Evolutionary conservation across 2,329 filamentous ascomycete genomes (phyloP), one percentile per base, ranked within the genome.

Genomic region (Cytospora mali): DNA sequence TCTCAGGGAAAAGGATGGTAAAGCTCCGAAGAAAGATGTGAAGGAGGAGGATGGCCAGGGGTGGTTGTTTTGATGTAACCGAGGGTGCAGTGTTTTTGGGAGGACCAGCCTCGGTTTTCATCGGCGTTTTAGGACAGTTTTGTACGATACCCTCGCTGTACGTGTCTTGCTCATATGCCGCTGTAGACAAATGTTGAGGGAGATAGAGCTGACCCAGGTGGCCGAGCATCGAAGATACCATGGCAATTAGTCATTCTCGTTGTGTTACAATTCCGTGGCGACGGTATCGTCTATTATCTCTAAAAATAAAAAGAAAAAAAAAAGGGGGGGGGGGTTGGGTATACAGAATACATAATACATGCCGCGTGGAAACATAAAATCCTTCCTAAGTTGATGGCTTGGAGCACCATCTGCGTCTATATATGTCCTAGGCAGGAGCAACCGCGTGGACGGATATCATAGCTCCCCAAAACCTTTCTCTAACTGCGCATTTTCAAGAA

Each of bases 1-100:
- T 63, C 54, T 65, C 58, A 62, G 57, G 52, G 61, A 57, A 25
- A 65, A 56, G 35, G 33, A 53, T 9, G 55, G 57, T 16, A 61
- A 64, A 23, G 31, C 58, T 13, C 39, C 58, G 29, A 42, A 55
- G 58, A 29, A 28, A 4, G 42, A n/a, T 14, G 42, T 39, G 21
- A 62, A 53, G 21, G 42, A 42, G 4, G 58, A 21, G 5, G 55
- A 55, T 1, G 55, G 28, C 6, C 49, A 29, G 4, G 57, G 3
- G 5, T 63, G 61, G 55, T 27, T 46, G 18, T 63, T 63, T n/a
- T 62, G 29, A 62, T 46, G 6, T 13, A 33, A 39, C 10, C 25
- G 5, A 25, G 13, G 21, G 51, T 11, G 18, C 23, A 21, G 31
- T 11, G 1, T 48, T 29, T 18, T 3, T 39, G 33, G 53, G 28